Base-by-base conservation (phyloP, 139 green algal species). In the Closterium sp. region DNA sequence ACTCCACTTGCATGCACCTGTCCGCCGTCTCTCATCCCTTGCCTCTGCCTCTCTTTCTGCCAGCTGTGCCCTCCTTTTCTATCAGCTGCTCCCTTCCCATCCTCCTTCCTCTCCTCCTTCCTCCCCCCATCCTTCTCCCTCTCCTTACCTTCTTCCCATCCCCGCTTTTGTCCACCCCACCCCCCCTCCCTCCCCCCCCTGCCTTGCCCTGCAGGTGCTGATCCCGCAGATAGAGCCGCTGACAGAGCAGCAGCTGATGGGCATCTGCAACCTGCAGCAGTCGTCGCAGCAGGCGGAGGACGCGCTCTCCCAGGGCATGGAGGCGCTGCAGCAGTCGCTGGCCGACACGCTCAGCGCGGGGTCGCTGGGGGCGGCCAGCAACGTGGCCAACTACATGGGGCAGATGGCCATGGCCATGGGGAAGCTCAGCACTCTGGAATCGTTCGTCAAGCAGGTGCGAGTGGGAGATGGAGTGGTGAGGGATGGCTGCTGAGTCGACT, bases 341-440 rank as follows among this genome's bases (percentile, higher is more conserved):
- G 91, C 91, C 16, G 91, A 94, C 84, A 94, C 89, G 25, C 32
- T 94, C 23, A 86, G 32, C 31, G 89, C 91, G 9, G 91, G 91
- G 21, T 89, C 88, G 6, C 33, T 94, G 34, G 81, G 81, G 7
- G 91, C 91, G 23, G 93, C 91, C 8, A 93, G 89, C 28, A 94
- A 94, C 31, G 91, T 94, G 25, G 91, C 89, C 12, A 93, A 93
- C 55, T 94, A 94, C 88, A 94, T 94, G 91, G 91, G 91, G 4
- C 91, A 94, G 84, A 94, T 94, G 91, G 91, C 91, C 91, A 94
- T 94, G 91, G 91, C 91, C 21, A 94, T 94, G 91, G 89, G 89
- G 0, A 94, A 94, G 36, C 89, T 94, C 10, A 90, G 91, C 32
- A 93, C 91, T 12, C 38, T 94, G 10, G 91, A 94, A 69, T 93